Base-by-base conservation (phyloP, 257 asterid genomes). In the Rehmannia glutinosa region DNA sequence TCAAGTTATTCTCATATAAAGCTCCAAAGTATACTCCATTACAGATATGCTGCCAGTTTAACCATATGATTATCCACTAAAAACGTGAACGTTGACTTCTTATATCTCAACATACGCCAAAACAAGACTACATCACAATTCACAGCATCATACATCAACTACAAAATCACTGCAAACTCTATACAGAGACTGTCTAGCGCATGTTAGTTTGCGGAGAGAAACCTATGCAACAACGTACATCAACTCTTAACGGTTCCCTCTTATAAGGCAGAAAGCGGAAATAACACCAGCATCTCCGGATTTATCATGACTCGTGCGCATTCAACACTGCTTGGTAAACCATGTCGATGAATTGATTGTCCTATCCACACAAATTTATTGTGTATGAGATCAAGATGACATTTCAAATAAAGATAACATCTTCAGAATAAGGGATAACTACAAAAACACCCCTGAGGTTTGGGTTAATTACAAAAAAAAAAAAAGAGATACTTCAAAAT, bases 341-440 rank as follows among this genome's bases (percentile, higher is more conserved):
- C 88, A 84, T 77, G 82, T 88, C 96, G 30, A 90, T 78, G 73
- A 90, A 90, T 73, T 84, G 95, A 73, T 86, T 62, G 45, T 90
- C 96, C 97, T 90, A 75, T 39, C 42, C 27, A 58, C 23, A 10
- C 49, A 66, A 59, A 50, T 8, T 32, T 21, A 24, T 57, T 11
- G 70, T 9, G 9, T 62, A 64, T 15, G 8, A 62, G 9, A 52
- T 62, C 64, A 59, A 38, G 20, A 38, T 28, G 38, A 19, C 24
- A 30, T 61, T 27, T 23, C 3, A 72, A 16, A 5, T 38, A 42
- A 33, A 17, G 12, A 30, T 24, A 21, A 35, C 62, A 8, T 35
- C 19, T 49, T n/a, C n/a, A n/a, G n/a, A n/a, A n/a, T n/a, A n/a
- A n/a, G n/a, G n/a, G n/a, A n/a, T n/a, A n/a, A n/a, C n/a, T n/a